Percentiles rank a stretch among this genome's conserved stretches.
phyloP scores from a whole-genome alignment of 1,139 yeast species.

The Meyerozyma sp. region DNA sequence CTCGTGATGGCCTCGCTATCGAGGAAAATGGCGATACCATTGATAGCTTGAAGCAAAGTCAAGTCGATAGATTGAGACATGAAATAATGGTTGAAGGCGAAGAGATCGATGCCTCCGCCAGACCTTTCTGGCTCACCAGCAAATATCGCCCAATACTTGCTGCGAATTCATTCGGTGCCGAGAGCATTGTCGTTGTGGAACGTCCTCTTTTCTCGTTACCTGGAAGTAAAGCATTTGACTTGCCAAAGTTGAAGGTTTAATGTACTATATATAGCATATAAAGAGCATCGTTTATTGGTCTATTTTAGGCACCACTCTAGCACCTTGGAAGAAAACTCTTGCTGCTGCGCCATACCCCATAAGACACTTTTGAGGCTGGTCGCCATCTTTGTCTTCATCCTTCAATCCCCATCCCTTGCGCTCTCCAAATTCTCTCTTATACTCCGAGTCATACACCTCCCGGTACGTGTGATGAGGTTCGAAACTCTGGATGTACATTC shows the following conservation, averaged over 20 bases:
- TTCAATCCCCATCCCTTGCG: conserved; percentile 48
- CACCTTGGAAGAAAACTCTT: conserved; percentile 64
- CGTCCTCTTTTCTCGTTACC: conserved; percentile 64
- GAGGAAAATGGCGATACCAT: conserved; percentile 27
- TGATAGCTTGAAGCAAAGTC: conserved; percentile 24
- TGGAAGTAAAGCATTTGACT: conserved; percentile 69
- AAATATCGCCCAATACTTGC: conserved; percentile 72
- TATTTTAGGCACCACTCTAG: conserved; percentile 44
- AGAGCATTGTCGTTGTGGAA: conserved; percentile 62
- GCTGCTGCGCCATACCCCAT: conserved; percentile 69
- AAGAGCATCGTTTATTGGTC: conserved; percentile 5
- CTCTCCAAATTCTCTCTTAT: conserved; percentile 52
- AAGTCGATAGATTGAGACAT: conserved; percentile 23
- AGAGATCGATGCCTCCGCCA: conserved; percentile 10
- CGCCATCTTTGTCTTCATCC: conserved; percentile 37
- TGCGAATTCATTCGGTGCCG: conserved; percentile 52
- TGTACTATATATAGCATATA: background rate
- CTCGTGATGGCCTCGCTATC: conserved; percentile 57
- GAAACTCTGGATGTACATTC: conserved; percentile 56
- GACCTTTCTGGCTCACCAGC: conserved; percentile 69
- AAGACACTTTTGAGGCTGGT: conserved; percentile 46
- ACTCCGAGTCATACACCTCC: conserved; percentile 43
- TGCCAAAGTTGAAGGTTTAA: conserved; percentile 58
- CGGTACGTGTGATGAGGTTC: conserved; percentile 55
- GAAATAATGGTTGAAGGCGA: conserved; percentile 22